Evolutionary conservation across 129 eudicot species (phyloP).

Genomic region (Tagetes patula): DNA sequence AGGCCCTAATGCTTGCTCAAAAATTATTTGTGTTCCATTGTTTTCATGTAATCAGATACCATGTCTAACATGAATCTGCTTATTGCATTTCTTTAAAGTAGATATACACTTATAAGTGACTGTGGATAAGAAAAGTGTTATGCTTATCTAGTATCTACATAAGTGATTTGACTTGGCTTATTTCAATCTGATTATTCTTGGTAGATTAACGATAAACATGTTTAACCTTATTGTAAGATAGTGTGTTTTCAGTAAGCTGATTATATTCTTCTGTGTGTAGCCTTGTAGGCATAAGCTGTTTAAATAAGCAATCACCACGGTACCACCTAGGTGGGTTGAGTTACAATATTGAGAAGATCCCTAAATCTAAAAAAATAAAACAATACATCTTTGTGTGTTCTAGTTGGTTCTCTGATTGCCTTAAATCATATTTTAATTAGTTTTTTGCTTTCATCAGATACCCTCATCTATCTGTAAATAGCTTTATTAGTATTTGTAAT

Average conservation of each 20-base stretch:
- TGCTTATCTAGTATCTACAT: background rate
- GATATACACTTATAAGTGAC: background rate
- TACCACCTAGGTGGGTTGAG: background rate
- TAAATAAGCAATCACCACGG: background rate
- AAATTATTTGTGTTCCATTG: background rate
- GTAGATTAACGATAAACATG: background rate
- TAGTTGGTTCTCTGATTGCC: slow-evolving; percentile 3
- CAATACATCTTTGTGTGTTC: background rate
- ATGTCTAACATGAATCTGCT: background rate
- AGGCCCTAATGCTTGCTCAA: background rate
- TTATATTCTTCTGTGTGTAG: no score
- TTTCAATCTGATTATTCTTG: background rate
- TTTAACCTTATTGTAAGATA: background rate
- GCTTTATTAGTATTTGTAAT: background rate
- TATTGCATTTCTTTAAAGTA: background rate
- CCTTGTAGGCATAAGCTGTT: background rate
- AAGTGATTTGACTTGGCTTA: background rate
- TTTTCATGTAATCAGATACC: background rate
- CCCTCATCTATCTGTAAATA: background rate
- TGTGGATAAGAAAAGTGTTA: background rate
- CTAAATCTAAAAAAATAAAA: background rate
- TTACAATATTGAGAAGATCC: background rate
- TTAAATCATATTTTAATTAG: background rate
- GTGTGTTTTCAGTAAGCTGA: background rate
- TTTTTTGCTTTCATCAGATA: background rate